A percentile compares a stretch with the other conserved stretches of the same genome.
Evolutionary conservation across 331 rosid genomes (phyloP).

Genomic region (Stylosanthes scabra): DNA sequence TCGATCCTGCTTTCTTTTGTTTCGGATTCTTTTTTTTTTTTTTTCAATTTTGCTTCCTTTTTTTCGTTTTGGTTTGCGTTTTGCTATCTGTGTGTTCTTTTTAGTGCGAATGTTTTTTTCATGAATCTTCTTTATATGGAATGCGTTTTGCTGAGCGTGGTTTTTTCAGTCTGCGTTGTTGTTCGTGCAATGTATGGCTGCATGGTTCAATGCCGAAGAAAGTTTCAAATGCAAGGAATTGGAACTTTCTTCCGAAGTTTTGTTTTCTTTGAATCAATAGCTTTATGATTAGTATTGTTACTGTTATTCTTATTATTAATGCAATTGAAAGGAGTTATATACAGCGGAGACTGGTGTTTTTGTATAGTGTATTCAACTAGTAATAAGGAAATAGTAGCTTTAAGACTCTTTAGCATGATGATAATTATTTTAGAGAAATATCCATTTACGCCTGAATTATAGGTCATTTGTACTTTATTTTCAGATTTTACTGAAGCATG

Average conservation of each 20-base stretch:
- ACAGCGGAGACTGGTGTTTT: background rate
- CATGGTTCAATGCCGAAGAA: background rate
- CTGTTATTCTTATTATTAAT: background rate
- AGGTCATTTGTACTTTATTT: too few species aligned
- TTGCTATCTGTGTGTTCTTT: constrained; percentile 10
- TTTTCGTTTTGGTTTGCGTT: background rate
- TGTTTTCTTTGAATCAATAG: background rate
- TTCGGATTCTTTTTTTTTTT: constrained; percentile 6
- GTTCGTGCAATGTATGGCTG: constrained; percentile 19
- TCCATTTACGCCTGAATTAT: too few species aligned
- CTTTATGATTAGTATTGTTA: background rate
- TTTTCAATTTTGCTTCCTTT: background rate
- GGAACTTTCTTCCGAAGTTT: background rate
- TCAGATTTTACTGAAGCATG: too few species aligned
- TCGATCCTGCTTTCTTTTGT: background rate
- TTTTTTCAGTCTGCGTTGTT: constrained; percentile 8
- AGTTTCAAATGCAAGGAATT: background rate
- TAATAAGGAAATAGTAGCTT: background rate
- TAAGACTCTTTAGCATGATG: constrained; percentile 14
- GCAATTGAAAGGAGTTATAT: background rate
- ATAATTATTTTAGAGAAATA: background rate
- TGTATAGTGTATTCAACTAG: background rate
- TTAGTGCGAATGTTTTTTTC: background rate
- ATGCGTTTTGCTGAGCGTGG: background rate
- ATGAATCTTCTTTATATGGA: background rate